These are phyloP conservation scores for Nannochloropsis gaditana DNA, from an alignment of 108 stramenopile genomes.

Conservation along the genomic window DNA sequence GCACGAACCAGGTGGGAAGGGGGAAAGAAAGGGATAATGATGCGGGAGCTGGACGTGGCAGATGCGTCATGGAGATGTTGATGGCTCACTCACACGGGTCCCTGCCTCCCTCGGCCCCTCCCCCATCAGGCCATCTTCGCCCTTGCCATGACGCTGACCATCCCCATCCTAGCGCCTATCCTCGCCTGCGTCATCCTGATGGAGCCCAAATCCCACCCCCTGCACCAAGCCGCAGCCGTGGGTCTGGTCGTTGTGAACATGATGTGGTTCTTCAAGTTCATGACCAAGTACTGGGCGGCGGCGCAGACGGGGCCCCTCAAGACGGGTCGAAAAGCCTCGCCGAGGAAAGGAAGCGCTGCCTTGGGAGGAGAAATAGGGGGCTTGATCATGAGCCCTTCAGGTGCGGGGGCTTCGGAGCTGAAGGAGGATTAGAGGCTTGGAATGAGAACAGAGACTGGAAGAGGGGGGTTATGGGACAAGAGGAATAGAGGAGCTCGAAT, in stretches of 20 bases:
- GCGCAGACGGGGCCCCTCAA: not conserved
- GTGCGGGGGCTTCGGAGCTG: not conserved
- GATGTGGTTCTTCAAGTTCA: slow-evolving; percentile 20
- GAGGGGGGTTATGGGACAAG: not conserved
- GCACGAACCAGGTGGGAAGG: not conserved
- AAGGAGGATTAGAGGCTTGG: not conserved
- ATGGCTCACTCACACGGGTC: not conserved
- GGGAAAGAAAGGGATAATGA: not conserved
- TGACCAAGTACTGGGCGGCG: slow-evolving; percentile 10
- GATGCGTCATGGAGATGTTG: not conserved
- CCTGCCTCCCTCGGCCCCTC: not conserved
- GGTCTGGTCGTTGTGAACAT: slow-evolving; percentile 3
- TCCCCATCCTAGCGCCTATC: not conserved
- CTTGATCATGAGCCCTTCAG: not conserved
- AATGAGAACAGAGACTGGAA: not conserved
- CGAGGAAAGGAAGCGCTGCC: not conserved
- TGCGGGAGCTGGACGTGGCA: not conserved
- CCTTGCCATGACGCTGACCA: not conserved
- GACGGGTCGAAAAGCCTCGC: not conserved
- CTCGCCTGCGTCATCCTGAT: not conserved
- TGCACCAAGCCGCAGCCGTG: not conserved
- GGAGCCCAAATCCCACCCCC: slow-evolving; percentile 12
- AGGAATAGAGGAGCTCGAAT: not conserved
- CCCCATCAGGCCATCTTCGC: slow-evolving; percentile 16
- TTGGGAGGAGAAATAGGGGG: not conserved